Base-by-base conservation (phyloP, 75 land plant genomes). In the Cryptomeria japonica region DNA sequence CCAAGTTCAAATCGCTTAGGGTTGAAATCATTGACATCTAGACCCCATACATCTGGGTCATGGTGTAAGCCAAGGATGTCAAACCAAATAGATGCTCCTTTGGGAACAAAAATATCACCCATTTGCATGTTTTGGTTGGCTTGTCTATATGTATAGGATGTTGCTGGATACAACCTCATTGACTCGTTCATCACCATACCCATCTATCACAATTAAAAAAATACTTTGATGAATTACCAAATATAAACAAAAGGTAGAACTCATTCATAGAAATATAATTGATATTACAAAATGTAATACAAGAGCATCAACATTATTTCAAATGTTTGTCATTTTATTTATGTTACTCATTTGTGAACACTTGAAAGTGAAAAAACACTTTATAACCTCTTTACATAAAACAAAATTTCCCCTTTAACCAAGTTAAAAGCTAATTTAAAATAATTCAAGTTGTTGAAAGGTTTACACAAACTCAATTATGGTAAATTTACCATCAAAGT, bases 51-150 rank as follows among this genome's bases (percentile, higher is more conserved):
- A 1, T 85, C 77, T 11, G 82, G 91, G 80, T 97, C 96, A 37
- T 92, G 96, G 87, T 97, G 94, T 88, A 97, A 87, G 3, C 88
- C 89, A 3, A 94, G 91, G 15, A 94, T 87, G 86, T 94, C 96
- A n/a, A 95, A 90, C 96, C 96, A 94, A 9, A 96, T 85, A 86
- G 92, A 92, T 70, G 96, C 93, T 16, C 96, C 97, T 10, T 93
- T 93, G 9, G 93, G 95, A 28, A 70, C 75, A 70, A 70, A 18
- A 70, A 70, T 70, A 34, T 70, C 75, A 8, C 75, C 75, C 75
- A 70, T n/a, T 70, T 70, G 75, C 75, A 70, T 70, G 75, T 70
- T n/a, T 70, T 70, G 19, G 4, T 38, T 38, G 34, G 80, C 80
- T 19, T 78, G 28, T 34, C 80, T 78, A 3, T 14, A 7, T 8